These are phyloP conservation scores for Gossypium turneri DNA, from an alignment of 345 rosid genomes.

Conservation along the genomic window DNA sequence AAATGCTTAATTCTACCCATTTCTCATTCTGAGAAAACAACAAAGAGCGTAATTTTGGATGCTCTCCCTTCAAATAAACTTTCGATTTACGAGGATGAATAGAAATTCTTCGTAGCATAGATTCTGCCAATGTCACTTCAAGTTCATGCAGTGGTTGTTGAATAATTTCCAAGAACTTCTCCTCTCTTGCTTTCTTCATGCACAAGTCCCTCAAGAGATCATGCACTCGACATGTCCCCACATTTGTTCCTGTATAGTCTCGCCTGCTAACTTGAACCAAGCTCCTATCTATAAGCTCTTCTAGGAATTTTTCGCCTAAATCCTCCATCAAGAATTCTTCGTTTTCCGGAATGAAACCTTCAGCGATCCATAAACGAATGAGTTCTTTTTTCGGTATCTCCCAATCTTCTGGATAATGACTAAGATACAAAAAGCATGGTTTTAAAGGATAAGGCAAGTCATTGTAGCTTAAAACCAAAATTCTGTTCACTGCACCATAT, in stretches of 20 bases:
- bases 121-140: too few species aligned
- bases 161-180: not conserved
- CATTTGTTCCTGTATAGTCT: not conserved
- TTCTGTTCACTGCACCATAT: too few species aligned
- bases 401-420: slow-evolving; percentile 23
- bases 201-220: slow-evolving; percentile 6
- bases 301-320: slow-evolving; percentile 17
- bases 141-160: not conserved
- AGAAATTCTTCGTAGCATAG: not conserved
- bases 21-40: too few species aligned
- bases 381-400: slow-evolving; percentile 11
- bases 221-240: slow-evolving; percentile 14
- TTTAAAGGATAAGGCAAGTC: slow-evolving; percentile 29
- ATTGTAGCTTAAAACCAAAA: too few species aligned
- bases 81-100: rapidly evolving
- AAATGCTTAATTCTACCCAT: too few species aligned
- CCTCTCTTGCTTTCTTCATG: slow-evolving; percentile 1
- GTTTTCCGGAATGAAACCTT: slow-evolving; percentile 11
- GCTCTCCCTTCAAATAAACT: too few species aligned
- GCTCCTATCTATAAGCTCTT: slow-evolving; percentile 22
- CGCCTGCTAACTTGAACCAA: slow-evolving; percentile 12
- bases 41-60: too few species aligned
- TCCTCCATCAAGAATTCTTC: slow-evolving; percentile 16
- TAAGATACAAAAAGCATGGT: slow-evolving; percentile 29
- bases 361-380: not conserved